A percentile compares a stretch with the other conserved stretches of the same genome.
These are phyloP conservation scores for Poa pratensis DNA, from an alignment of 176 grass and related monocot species.

Conservation along the genomic window DNA sequence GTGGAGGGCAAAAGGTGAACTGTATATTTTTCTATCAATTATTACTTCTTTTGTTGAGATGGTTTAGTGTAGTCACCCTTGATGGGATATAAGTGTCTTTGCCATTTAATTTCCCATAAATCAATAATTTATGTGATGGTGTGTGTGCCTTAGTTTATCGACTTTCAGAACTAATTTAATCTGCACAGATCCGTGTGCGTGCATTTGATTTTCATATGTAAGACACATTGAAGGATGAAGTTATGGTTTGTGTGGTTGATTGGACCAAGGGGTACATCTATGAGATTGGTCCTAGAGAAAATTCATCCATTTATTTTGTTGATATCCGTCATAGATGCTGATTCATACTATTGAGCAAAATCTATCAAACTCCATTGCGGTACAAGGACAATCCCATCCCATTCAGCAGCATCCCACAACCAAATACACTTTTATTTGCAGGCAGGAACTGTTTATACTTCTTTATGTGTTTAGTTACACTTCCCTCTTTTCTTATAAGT, in stretches of 20 bases:
- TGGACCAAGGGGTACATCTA: background rate
- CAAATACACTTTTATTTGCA: conserved; percentile 1
- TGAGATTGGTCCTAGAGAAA: background rate
- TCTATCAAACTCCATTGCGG: background rate
- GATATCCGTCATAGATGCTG: background rate
- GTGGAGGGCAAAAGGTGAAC: conserved; percentile 93
- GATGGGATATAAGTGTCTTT: background rate
- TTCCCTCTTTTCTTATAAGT: background rate
- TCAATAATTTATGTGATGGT: background rate
- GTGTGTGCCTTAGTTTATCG: background rate
- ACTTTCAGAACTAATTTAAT: background rate
- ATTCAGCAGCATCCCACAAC: background rate
- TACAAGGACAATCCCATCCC: background rate
- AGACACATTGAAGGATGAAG: conserved; percentile 1
- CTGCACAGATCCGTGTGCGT: background rate
- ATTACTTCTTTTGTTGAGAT: conserved; percentile 21
- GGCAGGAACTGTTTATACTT: background rate
- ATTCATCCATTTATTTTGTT: background rate
- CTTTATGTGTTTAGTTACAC: background rate
- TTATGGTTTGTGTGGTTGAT: background rate
- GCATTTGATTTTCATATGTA: background rate
- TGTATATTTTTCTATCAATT: conserved; percentile 14
- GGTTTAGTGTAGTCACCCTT: background rate
- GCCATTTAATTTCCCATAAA: background rate
- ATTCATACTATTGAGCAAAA: background rate